Percentiles rank a stretch among this genome's conserved stretches.
phyloP scores from a whole-genome alignment of 2,329 filamentous ascomycete species.

The Fusarium secorum region DNA sequence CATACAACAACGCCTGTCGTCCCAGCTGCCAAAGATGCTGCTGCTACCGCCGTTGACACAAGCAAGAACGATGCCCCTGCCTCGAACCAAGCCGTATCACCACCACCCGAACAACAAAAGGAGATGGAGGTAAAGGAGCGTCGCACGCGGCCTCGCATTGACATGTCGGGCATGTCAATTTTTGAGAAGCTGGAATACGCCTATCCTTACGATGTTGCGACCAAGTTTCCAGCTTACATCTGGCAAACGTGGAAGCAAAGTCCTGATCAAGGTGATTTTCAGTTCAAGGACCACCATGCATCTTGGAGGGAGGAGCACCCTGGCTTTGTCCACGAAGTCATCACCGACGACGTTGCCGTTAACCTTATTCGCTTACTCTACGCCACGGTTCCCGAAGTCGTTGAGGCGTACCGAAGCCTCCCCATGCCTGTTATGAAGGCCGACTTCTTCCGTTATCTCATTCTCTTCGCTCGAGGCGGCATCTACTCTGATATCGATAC shows the following conservation, averaged over 20 bases:
- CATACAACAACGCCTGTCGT: slow-evolving; percentile 50
- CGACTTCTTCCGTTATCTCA: slow-evolving; percentile 80
- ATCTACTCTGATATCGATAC: slow-evolving; percentile 95
- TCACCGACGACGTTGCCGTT: slow-evolving; percentile 87
- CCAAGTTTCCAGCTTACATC: slow-evolving; percentile 95
- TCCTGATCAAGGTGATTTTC: slow-evolving; percentile 79
- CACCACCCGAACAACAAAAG: slow-evolving; percentile 25
- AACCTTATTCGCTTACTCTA: slow-evolving; percentile 88
- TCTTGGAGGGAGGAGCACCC: slow-evolving; percentile 90
- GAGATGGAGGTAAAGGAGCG: slow-evolving; percentile 32
- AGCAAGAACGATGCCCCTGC: slow-evolving; percentile 33
- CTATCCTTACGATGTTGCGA: slow-evolving; percentile 88
- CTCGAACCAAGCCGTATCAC: slow-evolving; percentile 29
- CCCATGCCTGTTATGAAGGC: slow-evolving; percentile 80
- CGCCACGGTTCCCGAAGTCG: slow-evolving; percentile 78
- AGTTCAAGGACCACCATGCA: slow-evolving; percentile 83
- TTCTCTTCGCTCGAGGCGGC: slow-evolving; percentile 67
- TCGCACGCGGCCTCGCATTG: slow-evolving; percentile 59
- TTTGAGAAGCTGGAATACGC: slow-evolving; percentile 88
- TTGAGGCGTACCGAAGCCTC: slow-evolving; percentile 77
- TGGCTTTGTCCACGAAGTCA: slow-evolving; percentile 93
- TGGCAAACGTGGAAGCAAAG: slow-evolving; percentile 99
- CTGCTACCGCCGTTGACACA: slow-evolving; percentile 24
- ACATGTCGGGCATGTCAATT: slow-evolving; percentile 75
- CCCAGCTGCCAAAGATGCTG: slow-evolving; percentile 26